A percentile compares a stretch with the other conserved stretches of the same genome.
Evolutionary conservation across 179 eudicot genomes (phyloP).

Genomic region (Sideroxylon spinosum): DNA sequence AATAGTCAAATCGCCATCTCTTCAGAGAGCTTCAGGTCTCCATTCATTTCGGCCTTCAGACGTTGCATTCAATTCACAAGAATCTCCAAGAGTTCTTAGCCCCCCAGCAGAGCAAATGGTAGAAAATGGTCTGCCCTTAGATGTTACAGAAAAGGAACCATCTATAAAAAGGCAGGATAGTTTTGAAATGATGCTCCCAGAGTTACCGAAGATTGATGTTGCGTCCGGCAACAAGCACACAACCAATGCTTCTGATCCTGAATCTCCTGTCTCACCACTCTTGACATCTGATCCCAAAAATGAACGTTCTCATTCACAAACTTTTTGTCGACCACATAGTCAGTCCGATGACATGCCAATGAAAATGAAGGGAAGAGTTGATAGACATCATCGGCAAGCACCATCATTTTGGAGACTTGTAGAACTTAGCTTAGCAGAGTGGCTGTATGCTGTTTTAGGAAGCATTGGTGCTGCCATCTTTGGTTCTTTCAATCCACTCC

Average conservation of each 20-base stretch:
- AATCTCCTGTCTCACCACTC: conserved; percentile 96
- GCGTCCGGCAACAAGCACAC: conserved; percentile 48
- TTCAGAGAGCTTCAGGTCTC: conserved; percentile 71
- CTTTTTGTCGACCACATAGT: conserved; percentile 85
- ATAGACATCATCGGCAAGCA: conserved; percentile 34
- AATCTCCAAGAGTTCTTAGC: conserved; percentile 73
- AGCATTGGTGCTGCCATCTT: conserved; percentile 97
- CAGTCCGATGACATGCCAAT: conserved; percentile 50
- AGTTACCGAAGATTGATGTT: conserved; percentile 86
- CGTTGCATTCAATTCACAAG: conserved; percentile 65
- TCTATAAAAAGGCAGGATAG: conserved; percentile 90
- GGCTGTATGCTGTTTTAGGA: conserved; percentile 98
- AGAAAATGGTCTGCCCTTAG: conserved; percentile 65
- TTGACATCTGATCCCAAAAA: conserved; percentile 94
- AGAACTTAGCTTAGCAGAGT: conserved; percentile 94
- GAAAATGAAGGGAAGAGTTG: conserved; percentile 40
- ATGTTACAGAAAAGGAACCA: conserved; percentile 64
- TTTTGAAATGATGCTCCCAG: conserved; percentile 90
- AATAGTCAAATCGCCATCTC: conserved; percentile 93
- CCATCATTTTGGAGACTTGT: conserved; percentile 97
- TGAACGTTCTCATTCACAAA: conserved; percentile 97
- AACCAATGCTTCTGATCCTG: conserved; percentile 79
- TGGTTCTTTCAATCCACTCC: conserved; percentile 95
- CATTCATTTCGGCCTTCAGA: conserved; percentile 64
- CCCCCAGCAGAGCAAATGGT: conserved; percentile 75